Evolutionary conservation across 2,329 filamentous ascomycete genomes (phyloP).

Genomic region (Phyllosticta citribraziliensis): DNA sequence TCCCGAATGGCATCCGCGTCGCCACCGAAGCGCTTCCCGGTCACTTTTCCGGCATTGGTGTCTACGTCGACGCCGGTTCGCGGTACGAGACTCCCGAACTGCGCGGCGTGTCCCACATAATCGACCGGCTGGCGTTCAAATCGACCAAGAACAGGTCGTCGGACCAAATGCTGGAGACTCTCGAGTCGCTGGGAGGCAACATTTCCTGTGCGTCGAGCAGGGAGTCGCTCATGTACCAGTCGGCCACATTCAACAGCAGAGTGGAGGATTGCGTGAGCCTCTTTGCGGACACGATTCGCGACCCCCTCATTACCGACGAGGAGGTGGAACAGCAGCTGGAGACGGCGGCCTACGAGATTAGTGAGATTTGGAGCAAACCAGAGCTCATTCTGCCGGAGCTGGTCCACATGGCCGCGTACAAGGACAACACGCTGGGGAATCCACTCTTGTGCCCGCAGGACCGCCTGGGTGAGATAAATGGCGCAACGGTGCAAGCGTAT

Average conservation of each 20-base stretch:
- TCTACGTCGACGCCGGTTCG: constrained; percentile 92
- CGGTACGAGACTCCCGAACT: constrained; percentile 81
- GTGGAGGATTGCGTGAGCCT: constrained; percentile 74
- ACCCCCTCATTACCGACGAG: constrained; percentile 72
- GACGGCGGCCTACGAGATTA: constrained; percentile 91
- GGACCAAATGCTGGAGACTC: constrained; percentile 77
- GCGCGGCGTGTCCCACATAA: constrained; percentile 87
- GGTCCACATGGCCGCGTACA: constrained; percentile 90
- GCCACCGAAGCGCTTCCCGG: constrained; percentile 91
- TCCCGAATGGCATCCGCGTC: constrained; percentile 87
- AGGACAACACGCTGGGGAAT: constrained; percentile 91
- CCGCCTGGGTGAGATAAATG: constrained; percentile 64
- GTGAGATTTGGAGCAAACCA: constrained; percentile 95
- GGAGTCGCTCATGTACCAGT: constrained; percentile 98
- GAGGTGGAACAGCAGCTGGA: constrained; percentile 81
- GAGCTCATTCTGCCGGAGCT: constrained; percentile 92
- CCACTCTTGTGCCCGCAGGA: constrained; percentile 86
- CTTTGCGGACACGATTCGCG: constrained; percentile 85
- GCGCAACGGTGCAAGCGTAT: constrained; percentile 65
- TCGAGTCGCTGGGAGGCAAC: constrained; percentile 86
- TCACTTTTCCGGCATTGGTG: constrained; percentile 87
- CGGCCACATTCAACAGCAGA: constrained; percentile 90
- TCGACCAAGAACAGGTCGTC: constrained; percentile 60
- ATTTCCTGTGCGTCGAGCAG: constrained; percentile 94
- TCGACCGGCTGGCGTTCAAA: constrained; percentile 93